Percentiles rank a stretch among this genome's conserved stretches.
Conservation (phyloP, 2,329 filamentous ascomycete species). For the Madurella fahalii region DNA sequence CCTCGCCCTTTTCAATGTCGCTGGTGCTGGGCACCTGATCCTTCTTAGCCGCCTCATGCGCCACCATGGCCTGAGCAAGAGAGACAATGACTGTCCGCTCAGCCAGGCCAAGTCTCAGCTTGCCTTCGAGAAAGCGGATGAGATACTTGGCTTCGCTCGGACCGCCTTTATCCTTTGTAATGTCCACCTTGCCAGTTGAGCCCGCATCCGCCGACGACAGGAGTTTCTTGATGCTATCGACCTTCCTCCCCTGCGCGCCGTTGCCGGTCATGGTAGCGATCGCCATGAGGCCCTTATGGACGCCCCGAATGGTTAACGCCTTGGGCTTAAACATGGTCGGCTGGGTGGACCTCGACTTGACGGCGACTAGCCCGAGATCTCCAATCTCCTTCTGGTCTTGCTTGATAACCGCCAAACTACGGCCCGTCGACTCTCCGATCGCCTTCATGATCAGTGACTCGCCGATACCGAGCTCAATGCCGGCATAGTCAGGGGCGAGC, state of each 20-base stretch:
- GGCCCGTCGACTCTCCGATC: constrained; percentile 89
- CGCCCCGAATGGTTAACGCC: constrained; percentile 76
- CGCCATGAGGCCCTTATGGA: constrained; percentile 81
- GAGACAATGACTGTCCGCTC: constrained; percentile 90
- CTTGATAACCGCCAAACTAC: constrained; percentile 85
- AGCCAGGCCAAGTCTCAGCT: constrained; percentile 83
- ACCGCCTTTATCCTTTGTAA: constrained; percentile 86
- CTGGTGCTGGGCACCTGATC: constrained; percentile 68
- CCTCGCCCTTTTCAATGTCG: constrained; percentile 78
- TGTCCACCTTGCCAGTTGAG: constrained; percentile 73
- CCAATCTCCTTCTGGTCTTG: constrained; percentile 94
- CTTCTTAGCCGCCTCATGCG: constrained; percentile 71
- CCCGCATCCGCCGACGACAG: constrained; percentile 83
- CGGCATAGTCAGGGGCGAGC: constrained; percentile 91
- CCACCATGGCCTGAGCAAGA: constrained; percentile 81
- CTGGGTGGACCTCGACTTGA: constrained; percentile 92
- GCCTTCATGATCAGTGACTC: constrained; percentile 99
- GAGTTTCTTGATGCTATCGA: constrained; percentile 92
- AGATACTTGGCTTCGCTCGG: constrained; percentile 94
- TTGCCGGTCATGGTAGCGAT: constrained; percentile 85
- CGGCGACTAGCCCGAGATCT: constrained; percentile 87
- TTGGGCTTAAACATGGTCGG: constrained; percentile 99
- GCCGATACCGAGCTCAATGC: constrained; percentile 95
- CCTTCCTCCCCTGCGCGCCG: constrained; percentile 84
- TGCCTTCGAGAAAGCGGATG: constrained; percentile 89